Percentiles rank a stretch among this genome's conserved stretches.
Conservation (phyloP, 1,139 yeast species). For the Neolecta irregularis region DNA sequence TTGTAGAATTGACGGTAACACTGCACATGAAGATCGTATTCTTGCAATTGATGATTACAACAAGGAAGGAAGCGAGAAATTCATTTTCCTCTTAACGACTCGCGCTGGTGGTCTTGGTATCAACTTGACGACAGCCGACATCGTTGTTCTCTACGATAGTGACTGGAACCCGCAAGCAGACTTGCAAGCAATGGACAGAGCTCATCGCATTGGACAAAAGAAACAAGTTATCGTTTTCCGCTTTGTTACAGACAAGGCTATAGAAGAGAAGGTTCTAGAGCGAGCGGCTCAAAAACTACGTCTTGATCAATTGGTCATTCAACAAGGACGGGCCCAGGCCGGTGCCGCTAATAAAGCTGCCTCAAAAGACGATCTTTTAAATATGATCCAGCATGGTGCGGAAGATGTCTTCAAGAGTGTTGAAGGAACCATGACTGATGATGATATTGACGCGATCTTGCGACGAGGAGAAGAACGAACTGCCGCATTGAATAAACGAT, state of each 20-base stretch:
- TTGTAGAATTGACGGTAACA: constrained; percentile 89
- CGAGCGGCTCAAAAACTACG: constrained; percentile 90
- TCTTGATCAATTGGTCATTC: constrained; percentile 87
- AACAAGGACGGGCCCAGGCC: constrained; percentile 58
- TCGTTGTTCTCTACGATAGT: constrained; percentile 77
- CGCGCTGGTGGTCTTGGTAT: constrained; percentile 99
- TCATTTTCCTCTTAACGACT: constrained; percentile 74
- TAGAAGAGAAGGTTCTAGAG: constrained; percentile 89
- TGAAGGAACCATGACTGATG: constrained; percentile 26
- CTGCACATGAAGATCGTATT: constrained; percentile 85
- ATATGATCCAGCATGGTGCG: constrained; percentile 97
- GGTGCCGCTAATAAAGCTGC: constrained; percentile 36
- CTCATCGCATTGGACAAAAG: constrained; percentile 95
- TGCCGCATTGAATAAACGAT: constrained; percentile 56
- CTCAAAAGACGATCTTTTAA: constrained; percentile 68
- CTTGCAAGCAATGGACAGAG: constrained; percentile 97
- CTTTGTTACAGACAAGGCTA: constrained; percentile 88
- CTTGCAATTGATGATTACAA: constrained; percentile 86
- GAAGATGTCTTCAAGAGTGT: constrained; percentile 51
- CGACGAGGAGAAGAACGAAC: constrained; percentile 72
- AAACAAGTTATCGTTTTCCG: constrained; percentile 87
- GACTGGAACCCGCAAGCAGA: constrained; percentile 99
- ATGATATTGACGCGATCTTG: constrained; percentile 69
- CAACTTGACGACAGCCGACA: constrained; percentile 82
- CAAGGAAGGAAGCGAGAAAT: constrained; percentile 65